Evolutionary conservation across 495 filamentous ascomycete genomes (phyloP), one percentile per base, ranked within the genome.

Genomic region (Barbatosphaeria neglecta): DNA sequence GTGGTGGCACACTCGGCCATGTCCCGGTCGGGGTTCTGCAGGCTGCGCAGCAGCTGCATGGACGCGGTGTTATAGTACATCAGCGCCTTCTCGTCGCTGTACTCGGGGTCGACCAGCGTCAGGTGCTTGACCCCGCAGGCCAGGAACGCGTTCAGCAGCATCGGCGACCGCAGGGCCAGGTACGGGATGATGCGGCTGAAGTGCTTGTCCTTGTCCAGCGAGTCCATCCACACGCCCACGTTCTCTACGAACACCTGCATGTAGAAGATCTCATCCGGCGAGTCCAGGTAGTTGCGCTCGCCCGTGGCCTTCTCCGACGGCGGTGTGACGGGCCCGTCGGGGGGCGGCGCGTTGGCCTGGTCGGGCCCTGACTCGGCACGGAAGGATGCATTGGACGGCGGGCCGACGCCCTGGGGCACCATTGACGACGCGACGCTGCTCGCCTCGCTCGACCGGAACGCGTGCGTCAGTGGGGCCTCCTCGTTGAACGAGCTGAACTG

Each of bases 141-240:
- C 40, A 95, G 63, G 54, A 95, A 81, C 9, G 90, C 87, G 53
- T 95, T 90, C 13, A 90, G 73, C n/a, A 98, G 72, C 83, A 96
- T 87, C 3, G 89, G 86, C 52, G 93, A 83, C 41, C 78, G 69
- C 28, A 95, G 70, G 7, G 90, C 79, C 56, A 89, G 79, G 50
- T 84, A 86, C 2, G 92, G 92, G 9, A 95, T 67, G 25, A 85
- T 67, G 47, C 82, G 77, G 22, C 86, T 84, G 59, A 97, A 98
- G 75, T 96, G 86, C 69, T 94, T 93, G 57, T 78, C 73, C 23
- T 77, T 74, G 67, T 95, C 86, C 69, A 95, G 77, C 41, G 80
- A 85, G 61, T 97, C 92, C 87, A 98, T 92, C 86, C 90, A 95
- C 16, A 86, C 63, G 3, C 86, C 89, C 15, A 98, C 84, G 52